Base-by-base conservation (phyloP, 352 stramenopile species). In the Bremia lactucae region DNA sequence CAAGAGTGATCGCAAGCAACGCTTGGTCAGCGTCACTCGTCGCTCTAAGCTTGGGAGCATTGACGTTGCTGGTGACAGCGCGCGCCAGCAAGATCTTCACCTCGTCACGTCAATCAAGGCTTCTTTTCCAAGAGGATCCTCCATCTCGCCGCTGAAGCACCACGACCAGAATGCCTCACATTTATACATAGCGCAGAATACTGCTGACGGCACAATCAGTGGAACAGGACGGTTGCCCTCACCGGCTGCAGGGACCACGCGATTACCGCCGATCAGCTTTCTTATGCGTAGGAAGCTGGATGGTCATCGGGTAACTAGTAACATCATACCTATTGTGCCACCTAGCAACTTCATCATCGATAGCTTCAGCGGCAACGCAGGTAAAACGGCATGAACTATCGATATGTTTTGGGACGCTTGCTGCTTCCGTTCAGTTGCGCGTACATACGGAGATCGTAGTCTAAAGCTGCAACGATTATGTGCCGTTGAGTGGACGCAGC, bases 1-100 rank as follows among this genome's bases (percentile, higher is more conserved):
- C 55, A 89, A 92, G 60, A 88, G 74, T 60, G 74, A 92, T 52
- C 79, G 79, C 36, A 92, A 92, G 63, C 79, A 89, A 47, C 76
- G 76, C 45, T 83, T 86, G 68, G 64, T 83, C 28, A 84, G 67
- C 45, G 75, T 88, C 45, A 63, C 72, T 31, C 71, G 69, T 28
- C 68, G 72, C 36, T 72, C 72, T 49, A 88, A 88, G 57, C 58
- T 88, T 21, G 66, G 71, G 25, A 80, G 62, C 40, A 64, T 86
- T 28, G 75, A 70, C 10, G 58, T 79, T 33, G 55, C 72, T 36
- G 52, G 59, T 6, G 47, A 55, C 26, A 68, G 44, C 33, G 36
- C 46, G 34, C 61, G 55, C 25, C 44, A 53, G 19, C 58, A 67
- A 55, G 63, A 54, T 43, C 47, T 71, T 15, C 62, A 68, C 46